phyloP scores from a whole-genome alignment of 306 rosid species.

The Ammopiptanthus mongolicus region DNA sequence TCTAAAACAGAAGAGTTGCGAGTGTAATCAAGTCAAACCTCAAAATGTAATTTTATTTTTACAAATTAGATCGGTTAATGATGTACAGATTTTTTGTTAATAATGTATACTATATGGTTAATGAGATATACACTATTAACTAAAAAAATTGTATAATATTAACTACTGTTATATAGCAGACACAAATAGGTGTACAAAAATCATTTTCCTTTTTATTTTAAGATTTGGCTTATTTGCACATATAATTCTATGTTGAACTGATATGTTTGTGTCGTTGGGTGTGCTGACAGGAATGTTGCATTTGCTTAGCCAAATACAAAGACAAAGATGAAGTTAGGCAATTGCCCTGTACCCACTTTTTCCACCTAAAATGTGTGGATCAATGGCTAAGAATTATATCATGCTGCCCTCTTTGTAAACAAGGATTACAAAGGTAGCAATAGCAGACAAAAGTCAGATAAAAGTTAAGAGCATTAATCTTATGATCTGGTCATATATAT shows the following conservation, averaged over 20 bases:
- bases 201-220: neutral
- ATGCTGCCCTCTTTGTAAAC: slow-evolving; percentile 91
- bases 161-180: neutral
- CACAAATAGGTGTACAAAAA: neutral
- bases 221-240: neutral
- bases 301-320: slow-evolving; percentile 74
- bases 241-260: neutral
- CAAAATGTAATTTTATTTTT: no score
- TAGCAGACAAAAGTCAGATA: neutral
- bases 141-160: no score
- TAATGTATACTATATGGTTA: no score
- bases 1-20: no score
- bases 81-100: no score
- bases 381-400: slow-evolving; percentile 86
- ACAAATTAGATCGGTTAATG: no score
- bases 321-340: slow-evolving; percentile 78
- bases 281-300: slow-evolving; percentile 74
- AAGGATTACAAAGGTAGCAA: slow-evolving; percentile 57
- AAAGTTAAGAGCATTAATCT: neutral
- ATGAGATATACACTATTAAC: no score
- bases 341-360: slow-evolving; percentile 73
- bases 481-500: neutral
- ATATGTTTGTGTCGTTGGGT: neutral
- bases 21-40: no score
- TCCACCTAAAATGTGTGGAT: slow-evolving; percentile 88